These are phyloP conservation scores for Cercophora sp. DNA, from an alignment of 495 filamentous ascomycete genomes.

Conservation along the genomic window DNA sequence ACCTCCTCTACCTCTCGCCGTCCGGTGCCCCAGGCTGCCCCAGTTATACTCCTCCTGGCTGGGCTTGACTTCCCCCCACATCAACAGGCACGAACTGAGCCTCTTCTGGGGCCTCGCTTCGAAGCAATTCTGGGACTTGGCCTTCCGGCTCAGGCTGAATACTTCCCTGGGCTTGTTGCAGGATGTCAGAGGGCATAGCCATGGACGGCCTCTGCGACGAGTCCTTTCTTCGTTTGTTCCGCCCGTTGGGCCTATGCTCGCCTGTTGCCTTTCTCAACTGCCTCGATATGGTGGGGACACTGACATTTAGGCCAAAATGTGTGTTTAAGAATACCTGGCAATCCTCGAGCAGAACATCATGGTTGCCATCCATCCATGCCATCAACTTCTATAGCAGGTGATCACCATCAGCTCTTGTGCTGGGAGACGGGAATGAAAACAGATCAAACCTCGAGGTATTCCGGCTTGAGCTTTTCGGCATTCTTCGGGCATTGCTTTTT, in stretches of 20 bases:
- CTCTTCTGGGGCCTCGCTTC: too few relatives aligned
- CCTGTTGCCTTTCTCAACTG: constrained; percentile 12
- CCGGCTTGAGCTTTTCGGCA: constrained; percentile 27
- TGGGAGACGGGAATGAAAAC: neutral
- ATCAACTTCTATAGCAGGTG: constrained; percentile 21
- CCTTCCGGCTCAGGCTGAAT: neutral
- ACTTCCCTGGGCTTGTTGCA: too few relatives aligned
- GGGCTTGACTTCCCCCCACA: too few relatives aligned
- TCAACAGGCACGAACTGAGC: too few relatives aligned
- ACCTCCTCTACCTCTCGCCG: too few relatives aligned
- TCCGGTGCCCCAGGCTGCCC: too few relatives aligned
- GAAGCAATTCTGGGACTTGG: too few relatives aligned
- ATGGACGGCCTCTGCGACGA: too few relatives aligned
- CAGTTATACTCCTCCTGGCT: too few relatives aligned
- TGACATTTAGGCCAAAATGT: constrained; percentile 20
- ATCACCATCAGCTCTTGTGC: neutral
- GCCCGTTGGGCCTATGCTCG: neutral
- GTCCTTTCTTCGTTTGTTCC: constrained; percentile 2
- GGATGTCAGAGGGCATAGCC: too few relatives aligned
- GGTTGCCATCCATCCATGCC: constrained; percentile 25
- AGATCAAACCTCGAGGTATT: constrained; percentile 22
- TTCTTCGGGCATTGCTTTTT: constrained; percentile 27
- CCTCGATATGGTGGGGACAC: constrained; percentile 20
- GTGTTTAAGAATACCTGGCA: constrained; percentile 25
- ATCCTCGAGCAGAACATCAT: constrained; percentile 26